A percentile compares a stretch with the other conserved stretches of the same genome.
Conservation (phyloP, 1,284 basidiomycete species). For the Leccinum holopus region DNA sequence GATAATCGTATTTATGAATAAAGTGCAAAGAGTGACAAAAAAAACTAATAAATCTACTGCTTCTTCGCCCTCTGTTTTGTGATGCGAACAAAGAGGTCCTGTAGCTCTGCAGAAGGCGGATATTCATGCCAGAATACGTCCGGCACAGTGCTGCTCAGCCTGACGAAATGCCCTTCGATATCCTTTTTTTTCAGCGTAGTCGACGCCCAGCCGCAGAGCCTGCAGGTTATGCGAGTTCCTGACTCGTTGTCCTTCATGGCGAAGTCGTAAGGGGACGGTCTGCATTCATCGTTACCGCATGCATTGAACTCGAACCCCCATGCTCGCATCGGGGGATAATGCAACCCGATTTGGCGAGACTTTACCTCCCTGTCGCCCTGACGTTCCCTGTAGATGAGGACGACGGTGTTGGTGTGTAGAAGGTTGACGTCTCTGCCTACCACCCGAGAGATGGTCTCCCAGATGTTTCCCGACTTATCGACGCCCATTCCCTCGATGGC, state of each 20-base stretch:
- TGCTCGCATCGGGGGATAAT: neutral
- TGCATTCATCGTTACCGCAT: neutral
- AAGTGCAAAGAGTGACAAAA: too few relatives aligned
- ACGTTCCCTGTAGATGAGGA: constrained; percentile 2
- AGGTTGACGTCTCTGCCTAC: neutral
- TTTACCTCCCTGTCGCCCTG: neutral
- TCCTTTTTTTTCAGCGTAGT: neutral
- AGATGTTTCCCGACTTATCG: neutral
- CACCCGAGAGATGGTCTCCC: neutral
- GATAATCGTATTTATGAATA: too few relatives aligned
- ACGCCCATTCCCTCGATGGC: neutral
- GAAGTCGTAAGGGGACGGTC: neutral
- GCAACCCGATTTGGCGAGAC: constrained; percentile 1
- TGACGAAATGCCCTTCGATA: neutral
- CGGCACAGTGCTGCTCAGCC: neutral
- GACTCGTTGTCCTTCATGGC: neutral
- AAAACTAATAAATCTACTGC: neutral
- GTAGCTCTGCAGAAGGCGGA: neutral
- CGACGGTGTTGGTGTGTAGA: neutral
- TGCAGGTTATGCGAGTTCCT: neutral
- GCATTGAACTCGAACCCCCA: constrained; percentile 7
- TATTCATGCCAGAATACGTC: constrained; percentile 10
- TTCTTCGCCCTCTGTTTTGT: neutral
- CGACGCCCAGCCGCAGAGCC: neutral
- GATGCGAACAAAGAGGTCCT: neutral